Evolutionary conservation across 2,329 filamentous ascomycete genomes (phyloP).

Genomic region (Endoconidiophora polonica): DNA sequence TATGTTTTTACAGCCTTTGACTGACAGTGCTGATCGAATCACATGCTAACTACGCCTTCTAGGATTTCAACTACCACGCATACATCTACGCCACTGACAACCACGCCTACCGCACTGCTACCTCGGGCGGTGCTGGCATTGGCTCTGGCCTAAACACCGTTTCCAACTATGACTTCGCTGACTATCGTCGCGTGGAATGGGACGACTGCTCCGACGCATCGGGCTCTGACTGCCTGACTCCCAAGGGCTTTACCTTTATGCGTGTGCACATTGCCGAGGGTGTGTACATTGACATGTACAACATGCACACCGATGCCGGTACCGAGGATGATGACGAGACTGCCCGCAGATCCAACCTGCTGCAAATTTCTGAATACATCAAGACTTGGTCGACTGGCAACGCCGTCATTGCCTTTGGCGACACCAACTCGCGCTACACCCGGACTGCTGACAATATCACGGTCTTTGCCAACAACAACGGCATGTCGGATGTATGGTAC

Average conservation of each 20-base stretch:
- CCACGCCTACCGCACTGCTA: conserved; percentile 43
- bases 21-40: neutral
- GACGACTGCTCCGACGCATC: conserved; percentile 37
- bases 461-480: conserved; percentile 32
- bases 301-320: conserved; percentile 50
- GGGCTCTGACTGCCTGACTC: conserved; percentile 45
- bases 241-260: conserved; percentile 56
- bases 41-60: neutral
- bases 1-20: conserved; percentile 14
- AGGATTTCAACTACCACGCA: conserved; percentile 52
- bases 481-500: conserved; percentile 43
- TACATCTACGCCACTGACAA: conserved; percentile 43
- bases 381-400: conserved; percentile 38
- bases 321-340: conserved; percentile 32
- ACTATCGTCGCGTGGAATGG: conserved; percentile 43
- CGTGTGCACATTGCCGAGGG: conserved; percentile 29
- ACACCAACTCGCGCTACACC: conserved; percentile 50
- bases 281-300: conserved; percentile 48
- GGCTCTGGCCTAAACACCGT: conserved; percentile 49
- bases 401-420: conserved; percentile 46
- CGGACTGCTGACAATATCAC: conserved; percentile 36
- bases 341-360: conserved; percentile 41
- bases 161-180: conserved; percentile 38
- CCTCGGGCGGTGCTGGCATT: conserved; percentile 46
- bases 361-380: conserved; percentile 43